These are phyloP conservation scores for Claviceps quebecensis DNA, from an alignment of 2,329 filamentous ascomycete genomes.

Conservation along the genomic window DNA sequence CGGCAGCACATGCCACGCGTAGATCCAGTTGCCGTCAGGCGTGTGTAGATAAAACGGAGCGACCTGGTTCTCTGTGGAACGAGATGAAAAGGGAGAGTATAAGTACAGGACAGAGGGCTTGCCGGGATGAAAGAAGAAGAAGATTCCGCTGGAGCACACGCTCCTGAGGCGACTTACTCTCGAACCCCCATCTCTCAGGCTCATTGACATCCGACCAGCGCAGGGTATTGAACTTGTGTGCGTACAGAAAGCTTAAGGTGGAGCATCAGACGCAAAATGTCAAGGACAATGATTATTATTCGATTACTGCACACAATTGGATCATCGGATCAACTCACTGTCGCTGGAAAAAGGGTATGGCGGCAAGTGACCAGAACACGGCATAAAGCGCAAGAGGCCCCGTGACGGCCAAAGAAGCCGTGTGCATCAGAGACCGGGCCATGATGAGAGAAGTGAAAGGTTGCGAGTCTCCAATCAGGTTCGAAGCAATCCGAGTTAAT, in stretches of 20 bases:
- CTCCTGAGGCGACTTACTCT: conserved; percentile 38
- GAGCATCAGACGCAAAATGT: not conserved
- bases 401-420: conserved; percentile 24
- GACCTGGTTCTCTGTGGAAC: conserved; percentile 59
- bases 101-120: not conserved
- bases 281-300: not conserved
- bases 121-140: not conserved
- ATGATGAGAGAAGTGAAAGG: not conserved
- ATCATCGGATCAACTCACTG: conserved; percentile 43
- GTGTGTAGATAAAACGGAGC: conserved; percentile 70
- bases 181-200: conserved; percentile 75
- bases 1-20: conserved; percentile 84
- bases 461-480: not conserved
- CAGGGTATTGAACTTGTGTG: conserved; percentile 61
- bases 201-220: conserved; percentile 60
- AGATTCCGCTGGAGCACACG: not conserved
- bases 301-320: not conserved
- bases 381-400: conserved; percentile 51
- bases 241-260: conserved; percentile 57
- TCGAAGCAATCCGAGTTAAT: not conserved
- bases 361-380: conserved; percentile 48
- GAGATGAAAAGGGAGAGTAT: not conserved
- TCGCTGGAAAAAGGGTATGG: conserved; percentile 60
- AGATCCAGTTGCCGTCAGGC: conserved; percentile 61
- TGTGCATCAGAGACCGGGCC: conserved; percentile 19